Evolutionary conservation across 2,329 filamentous ascomycete genomes (phyloP).

Genomic region (Neofusicoccum kwambonambiense): DNA sequence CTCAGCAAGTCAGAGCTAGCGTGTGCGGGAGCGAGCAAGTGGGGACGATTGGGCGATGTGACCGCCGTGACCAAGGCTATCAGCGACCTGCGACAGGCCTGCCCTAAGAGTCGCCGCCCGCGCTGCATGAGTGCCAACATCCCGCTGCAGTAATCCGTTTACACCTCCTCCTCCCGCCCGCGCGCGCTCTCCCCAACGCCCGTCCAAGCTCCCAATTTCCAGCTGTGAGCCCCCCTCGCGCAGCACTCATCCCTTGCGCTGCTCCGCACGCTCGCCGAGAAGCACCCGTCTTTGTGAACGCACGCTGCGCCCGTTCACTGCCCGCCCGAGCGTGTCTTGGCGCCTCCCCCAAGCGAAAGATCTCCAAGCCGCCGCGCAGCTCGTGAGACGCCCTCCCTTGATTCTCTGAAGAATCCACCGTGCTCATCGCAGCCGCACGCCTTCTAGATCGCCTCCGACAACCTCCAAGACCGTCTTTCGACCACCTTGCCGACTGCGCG

Average conservation of each 20-base stretch:
- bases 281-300: conserved; percentile 1
- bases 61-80: conserved; percentile 4
- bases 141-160: conserved; percentile 5
- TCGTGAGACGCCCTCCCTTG: conserved; percentile 17
- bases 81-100: conserved; percentile 3
- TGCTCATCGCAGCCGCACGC: conserved; percentile 10
- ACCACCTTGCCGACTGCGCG: not conserved
- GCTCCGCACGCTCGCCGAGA: not conserved
- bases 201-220: not conserved
- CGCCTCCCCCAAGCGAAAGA: conserved; percentile 15
- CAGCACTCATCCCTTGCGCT: conserved; percentile 6
- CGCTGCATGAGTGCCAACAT: conserved; percentile 1
- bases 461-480: not conserved
- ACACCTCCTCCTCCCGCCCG: not conserved
- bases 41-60: conserved; percentile 7
- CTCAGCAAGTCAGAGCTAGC: conserved; percentile 1
- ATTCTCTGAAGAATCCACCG: conserved; percentile 11
- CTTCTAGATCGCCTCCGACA: conserved; percentile 5
- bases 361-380: conserved; percentile 14
- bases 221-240: not conserved
- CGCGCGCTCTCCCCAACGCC: not conserved
- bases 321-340: conserved; percentile 16
- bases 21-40: conserved; percentile 9
- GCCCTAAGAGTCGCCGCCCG: conserved; percentile 10
- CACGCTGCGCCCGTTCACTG: conserved; percentile 1